Conservation (phyloP, 2,329 filamentous ascomycete genomes). For the Myriosclerotinia curreyana region DNA sequence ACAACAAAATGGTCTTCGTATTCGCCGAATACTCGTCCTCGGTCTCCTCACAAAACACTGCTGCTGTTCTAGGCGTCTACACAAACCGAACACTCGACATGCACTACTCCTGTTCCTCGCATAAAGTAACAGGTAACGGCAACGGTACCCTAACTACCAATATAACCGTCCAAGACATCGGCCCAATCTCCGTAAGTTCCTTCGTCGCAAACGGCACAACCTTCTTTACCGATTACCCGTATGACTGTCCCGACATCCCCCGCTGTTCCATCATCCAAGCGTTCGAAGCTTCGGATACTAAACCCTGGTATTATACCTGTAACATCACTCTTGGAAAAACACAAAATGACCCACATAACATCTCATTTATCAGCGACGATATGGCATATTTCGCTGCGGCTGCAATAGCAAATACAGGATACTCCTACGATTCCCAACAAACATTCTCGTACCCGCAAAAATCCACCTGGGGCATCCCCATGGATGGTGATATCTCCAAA, state of each 20-base stretch:
- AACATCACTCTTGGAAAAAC: slow-evolving; percentile 42
- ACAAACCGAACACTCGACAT: slow-evolving; percentile 40
- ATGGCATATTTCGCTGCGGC: slow-evolving; percentile 41
- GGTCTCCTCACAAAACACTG: slow-evolving; percentile 12
- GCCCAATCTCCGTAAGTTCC: slow-evolving; percentile 31
- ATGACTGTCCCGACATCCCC: slow-evolving; percentile 25
- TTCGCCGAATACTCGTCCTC: slow-evolving; percentile 41
- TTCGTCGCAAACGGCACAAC: slow-evolving; percentile 40
- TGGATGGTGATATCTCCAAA: slow-evolving; percentile 34
- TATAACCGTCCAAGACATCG: slow-evolving; percentile 37
- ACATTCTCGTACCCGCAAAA: slow-evolving; percentile 46
- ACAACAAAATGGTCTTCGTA: slow-evolving; percentile 9
- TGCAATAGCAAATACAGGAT: slow-evolving; percentile 45
- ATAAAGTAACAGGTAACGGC: slow-evolving; percentile 39
- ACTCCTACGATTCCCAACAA: slow-evolving; percentile 34
- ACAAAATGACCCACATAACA: slow-evolving; percentile 36
- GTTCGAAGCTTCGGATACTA: slow-evolving; percentile 41
- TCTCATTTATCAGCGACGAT: slow-evolving; percentile 38
- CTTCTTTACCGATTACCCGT: slow-evolving; percentile 40
- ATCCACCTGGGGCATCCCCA: slow-evolving; percentile 41
- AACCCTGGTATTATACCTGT: slow-evolving; percentile 46
- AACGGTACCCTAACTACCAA: slow-evolving; percentile 32
- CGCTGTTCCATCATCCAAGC: slow-evolving; percentile 39
- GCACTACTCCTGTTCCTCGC: slow-evolving; percentile 37
- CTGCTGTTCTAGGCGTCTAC: slow-evolving; percentile 34